These are phyloP conservation scores for Linaria vulgaris DNA, from an alignment of 257 asterid species.

Conservation along the genomic window DNA sequence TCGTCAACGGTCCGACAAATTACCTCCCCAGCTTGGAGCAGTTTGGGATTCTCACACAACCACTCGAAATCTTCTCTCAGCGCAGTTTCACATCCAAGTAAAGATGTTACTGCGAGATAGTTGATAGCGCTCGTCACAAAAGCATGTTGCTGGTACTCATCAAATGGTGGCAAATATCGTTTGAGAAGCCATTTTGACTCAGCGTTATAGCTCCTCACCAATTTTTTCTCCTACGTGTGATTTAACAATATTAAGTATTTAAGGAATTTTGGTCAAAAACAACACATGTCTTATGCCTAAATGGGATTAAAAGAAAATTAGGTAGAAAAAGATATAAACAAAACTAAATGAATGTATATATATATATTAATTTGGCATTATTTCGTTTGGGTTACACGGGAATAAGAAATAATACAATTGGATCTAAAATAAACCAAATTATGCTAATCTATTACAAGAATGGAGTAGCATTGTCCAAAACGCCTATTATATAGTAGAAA, in stretches of 20 bases:
- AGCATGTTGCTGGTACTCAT: slow-evolving; percentile 7
- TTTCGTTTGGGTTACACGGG: too few relatives aligned
- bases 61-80: not conserved
- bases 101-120: not conserved
- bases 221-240: slow-evolving; percentile 20
- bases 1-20: slow-evolving; percentile 5
- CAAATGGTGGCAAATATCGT: slow-evolving; percentile 24
- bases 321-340: too few relatives aligned
- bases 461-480: too few relatives aligned
- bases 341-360: too few relatives aligned
- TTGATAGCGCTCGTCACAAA: slow-evolving; percentile 4
- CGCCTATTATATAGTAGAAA: too few relatives aligned
- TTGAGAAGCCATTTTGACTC: slow-evolving; percentile 27
- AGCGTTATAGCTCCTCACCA: slow-evolving; percentile 11
- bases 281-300: too few relatives aligned
- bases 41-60: slow-evolving; percentile 1
- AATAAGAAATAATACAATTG: too few relatives aligned
- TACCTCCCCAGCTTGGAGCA: not conserved
- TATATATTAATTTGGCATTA: too few relatives aligned
- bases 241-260: not conserved
- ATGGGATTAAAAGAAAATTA: too few relatives aligned
- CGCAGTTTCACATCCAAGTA: not conserved
- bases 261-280: too few relatives aligned
- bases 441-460: too few relatives aligned
- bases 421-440: too few relatives aligned